Percentiles rank a stretch among this genome's conserved stretches.
phyloP scores from a whole-genome alignment of 352 stramenopile species.

The Pythium aquatile region DNA sequence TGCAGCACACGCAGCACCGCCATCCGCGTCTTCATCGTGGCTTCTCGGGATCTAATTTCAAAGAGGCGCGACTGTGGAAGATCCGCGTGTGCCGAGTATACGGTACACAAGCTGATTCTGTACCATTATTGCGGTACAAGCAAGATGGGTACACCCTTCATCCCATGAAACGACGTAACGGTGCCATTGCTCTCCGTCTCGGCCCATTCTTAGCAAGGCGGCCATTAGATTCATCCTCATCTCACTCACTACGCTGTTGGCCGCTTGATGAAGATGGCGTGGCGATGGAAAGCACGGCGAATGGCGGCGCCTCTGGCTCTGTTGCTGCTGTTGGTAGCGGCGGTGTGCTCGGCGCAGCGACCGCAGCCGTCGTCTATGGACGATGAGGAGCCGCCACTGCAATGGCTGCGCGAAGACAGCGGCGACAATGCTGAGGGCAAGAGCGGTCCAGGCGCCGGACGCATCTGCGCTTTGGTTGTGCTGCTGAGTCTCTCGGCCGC shows the following conservation, averaged over 20 bases:
- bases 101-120: not conserved
- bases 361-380: not conserved
- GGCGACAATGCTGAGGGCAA: not conserved
- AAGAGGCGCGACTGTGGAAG: not conserved
- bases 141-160: slow-evolving; percentile 2
- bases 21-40: not conserved
- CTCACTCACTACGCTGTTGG: not conserved
- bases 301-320: not conserved
- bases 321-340: not conserved
- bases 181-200: not conserved
- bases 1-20: not conserved
- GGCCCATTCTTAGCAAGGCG: not conserved
- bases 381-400: not conserved
- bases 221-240: not conserved
- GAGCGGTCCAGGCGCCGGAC: slow-evolving; percentile 25
- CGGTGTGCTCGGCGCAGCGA: not conserved
- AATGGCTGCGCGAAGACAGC: not conserved
- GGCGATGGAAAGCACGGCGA: not conserved
- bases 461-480: slow-evolving; percentile 50
- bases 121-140: not conserved
- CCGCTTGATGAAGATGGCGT: not conserved
- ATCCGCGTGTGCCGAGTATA: not conserved
- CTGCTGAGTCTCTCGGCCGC: slow-evolving; percentile 86
- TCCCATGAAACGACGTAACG: slow-evolving; percentile 6
- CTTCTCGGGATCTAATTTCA: not conserved